Base-by-base conservation (phyloP, 2,329 filamentous ascomycete species). In the Monosporascus ibericus region DNA sequence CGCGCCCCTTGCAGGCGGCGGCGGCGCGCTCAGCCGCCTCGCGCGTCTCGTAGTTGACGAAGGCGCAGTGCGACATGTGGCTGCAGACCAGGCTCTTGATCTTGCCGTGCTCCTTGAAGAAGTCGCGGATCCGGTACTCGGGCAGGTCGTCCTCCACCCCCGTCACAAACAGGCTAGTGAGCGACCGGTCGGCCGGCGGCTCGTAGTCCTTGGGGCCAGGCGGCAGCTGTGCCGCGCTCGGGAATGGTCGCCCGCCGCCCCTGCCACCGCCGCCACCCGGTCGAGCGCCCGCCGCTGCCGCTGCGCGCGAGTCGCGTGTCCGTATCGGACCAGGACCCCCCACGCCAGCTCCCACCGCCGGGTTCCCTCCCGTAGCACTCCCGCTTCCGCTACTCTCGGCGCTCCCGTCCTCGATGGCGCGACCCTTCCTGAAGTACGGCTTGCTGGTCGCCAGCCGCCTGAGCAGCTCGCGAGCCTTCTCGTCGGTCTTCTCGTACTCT, bases 61-160 rank as follows among this genome's bases (percentile, higher is more conserved):
- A 99, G 1, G 94, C 94, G 69, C 92, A 97, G 66, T 97, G 94
- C 17, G 92, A 92, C 75, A 95, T 91, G 73, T 99, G 94, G 6
- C 92, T 96, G 71, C 94, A 97, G 38, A 99, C 87, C 17, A 99
- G 75, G 25, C 91, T 96, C 63, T 94, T 89, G 55, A 99, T 86
- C 65, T 92, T 90, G 57, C 94, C 94, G 63, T 92, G 91, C 18
- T 82, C 81, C 55, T 90, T 84, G 75, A 99, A 99, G 70, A 95
- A 94, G 2, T 90, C 87, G 47, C 94, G 88, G 25, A 99, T 78
- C 63, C 92, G 91, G 71, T 92, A 86, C 70, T 99, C 94, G 2
- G 92, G 92, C 6, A 99, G 77, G 64, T 99, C 94, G 66, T 99
- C 94, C 70, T 99, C 94, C 2, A 99, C 85, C 8, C 94, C 95